These are phyloP conservation scores for Phytophthora gonapodyides DNA, from an alignment of 352 stramenopile genomes.

Conservation along the genomic window DNA sequence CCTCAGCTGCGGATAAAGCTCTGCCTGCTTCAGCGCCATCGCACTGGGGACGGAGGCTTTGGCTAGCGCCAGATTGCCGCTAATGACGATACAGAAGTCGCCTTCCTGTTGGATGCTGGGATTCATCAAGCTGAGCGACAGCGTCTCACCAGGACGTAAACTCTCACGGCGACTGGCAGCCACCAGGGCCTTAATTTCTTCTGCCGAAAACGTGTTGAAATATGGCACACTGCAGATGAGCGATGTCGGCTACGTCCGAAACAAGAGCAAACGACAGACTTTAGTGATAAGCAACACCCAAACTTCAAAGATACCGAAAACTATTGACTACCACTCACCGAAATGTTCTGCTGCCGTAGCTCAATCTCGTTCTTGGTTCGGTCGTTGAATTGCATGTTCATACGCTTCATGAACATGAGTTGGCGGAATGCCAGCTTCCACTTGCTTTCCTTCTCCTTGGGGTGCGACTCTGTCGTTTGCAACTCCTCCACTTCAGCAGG, in stretches of 20 bases:
- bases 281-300: not conserved
- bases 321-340: conserved; percentile 31
- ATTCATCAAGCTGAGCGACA: conserved; percentile 34
- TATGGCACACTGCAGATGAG: conserved; percentile 78
- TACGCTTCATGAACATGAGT: conserved; percentile 84
- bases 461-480: not conserved
- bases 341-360: conserved; percentile 76
- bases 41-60: conserved; percentile 41
- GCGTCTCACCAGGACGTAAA: conserved; percentile 58
- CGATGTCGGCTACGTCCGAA: conserved; percentile 49
- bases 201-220: conserved; percentile 67
- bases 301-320: not conserved
- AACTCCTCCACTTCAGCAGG: not conserved
- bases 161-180: conserved; percentile 44
- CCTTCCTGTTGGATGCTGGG: conserved; percentile 28
- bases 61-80: conserved; percentile 53
- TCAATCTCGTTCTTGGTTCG: conserved; percentile 84
- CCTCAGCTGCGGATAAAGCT: conserved; percentile 57
- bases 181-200: conserved; percentile 60
- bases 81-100: conserved; percentile 70
- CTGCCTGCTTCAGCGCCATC: conserved; percentile 50
- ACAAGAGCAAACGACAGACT: conserved; percentile 1
- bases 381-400: conserved; percentile 82
- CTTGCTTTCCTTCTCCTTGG: conserved; percentile 49
- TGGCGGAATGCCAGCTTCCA: conserved; percentile 82